phyloP scores from a whole-genome alignment of 305 asterid species.

The Ruellia speciosa region DNA sequence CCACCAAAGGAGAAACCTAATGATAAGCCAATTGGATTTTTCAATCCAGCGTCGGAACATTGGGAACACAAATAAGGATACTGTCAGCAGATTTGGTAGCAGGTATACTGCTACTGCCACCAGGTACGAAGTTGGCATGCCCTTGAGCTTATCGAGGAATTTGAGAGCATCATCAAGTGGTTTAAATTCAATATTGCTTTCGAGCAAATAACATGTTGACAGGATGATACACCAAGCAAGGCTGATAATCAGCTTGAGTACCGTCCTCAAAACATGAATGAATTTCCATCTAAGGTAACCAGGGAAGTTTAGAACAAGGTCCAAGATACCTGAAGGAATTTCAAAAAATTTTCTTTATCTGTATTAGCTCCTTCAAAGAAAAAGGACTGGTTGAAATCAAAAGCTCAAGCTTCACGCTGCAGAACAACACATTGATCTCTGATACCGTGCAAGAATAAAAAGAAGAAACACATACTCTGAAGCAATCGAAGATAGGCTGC shows the following conservation, averaged over 20 bases:
- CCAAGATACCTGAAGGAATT: constrained; percentile 66
- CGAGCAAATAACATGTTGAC: constrained; percentile 62
- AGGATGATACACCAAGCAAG: constrained; percentile 80
- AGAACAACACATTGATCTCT: constrained; percentile 3
- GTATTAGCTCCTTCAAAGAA: constrained; percentile 16
- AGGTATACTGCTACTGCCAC: constrained; percentile 72
- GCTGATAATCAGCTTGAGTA: constrained; percentile 78
- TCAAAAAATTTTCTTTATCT: constrained; percentile 20
- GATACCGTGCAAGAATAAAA: constrained; percentile 3
- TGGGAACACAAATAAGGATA: constrained; percentile 72
- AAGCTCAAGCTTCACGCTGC: neutral
- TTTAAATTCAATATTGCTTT: constrained; percentile 34
- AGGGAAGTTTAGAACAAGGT: constrained; percentile 78
- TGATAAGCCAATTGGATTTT: constrained; percentile 88
- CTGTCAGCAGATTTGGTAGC: constrained; percentile 74
- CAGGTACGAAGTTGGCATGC: constrained; percentile 82
- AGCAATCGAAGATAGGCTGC: constrained; percentile 84
- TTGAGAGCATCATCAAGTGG: constrained; percentile 38
- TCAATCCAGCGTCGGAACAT: constrained; percentile 95
- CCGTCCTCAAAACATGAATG: constrained; percentile 59
- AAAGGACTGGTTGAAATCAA: constrained; percentile 14
- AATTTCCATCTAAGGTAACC: constrained; percentile 88
- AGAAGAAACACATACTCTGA: constrained; percentile 61
- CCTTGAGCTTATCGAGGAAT: constrained; percentile 64
- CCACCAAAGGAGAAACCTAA: constrained; percentile 97